A percentile compares a stretch with the other conserved stretches of the same genome.
These are phyloP conservation scores for Agrocybe praecox DNA, from an alignment of 768 basidiomycete species.

Conservation along the genomic window DNA sequence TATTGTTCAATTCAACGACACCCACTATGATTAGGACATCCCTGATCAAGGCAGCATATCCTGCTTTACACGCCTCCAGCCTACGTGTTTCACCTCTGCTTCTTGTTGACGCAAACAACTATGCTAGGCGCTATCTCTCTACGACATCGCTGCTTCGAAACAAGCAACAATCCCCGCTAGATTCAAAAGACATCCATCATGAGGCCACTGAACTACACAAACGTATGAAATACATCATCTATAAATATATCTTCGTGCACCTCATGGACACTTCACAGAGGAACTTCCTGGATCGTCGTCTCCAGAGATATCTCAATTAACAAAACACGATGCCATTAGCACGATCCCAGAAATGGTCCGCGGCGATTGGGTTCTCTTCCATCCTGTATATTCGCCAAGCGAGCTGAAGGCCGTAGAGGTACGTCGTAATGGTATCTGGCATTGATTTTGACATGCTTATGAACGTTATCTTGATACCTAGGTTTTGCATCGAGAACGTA, in stretches of 20 bases:
- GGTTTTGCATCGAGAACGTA: constrained; percentile 72
- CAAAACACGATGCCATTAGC: constrained; percentile 48
- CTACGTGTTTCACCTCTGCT: neutral
- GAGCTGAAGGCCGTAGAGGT: constrained; percentile 79
- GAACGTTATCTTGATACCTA: constrained; percentile 17
- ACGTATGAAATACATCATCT: constrained; percentile 12
- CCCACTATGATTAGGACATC: constrained; percentile 18
- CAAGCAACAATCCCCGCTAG: constrained; percentile 1
- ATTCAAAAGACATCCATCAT: constrained; percentile 17
- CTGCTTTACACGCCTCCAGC: neutral
- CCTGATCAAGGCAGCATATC: constrained; percentile 9
- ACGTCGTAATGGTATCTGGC: constrained; percentile 5
- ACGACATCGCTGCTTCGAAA: constrained; percentile 8
- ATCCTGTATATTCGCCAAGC: constrained; percentile 83
- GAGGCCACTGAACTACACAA: constrained; percentile 16
- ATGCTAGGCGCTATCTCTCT: constrained; percentile 7
- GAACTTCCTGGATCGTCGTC: constrained; percentile 16
- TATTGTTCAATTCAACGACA: neutral
- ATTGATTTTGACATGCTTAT: neutral
- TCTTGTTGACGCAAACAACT: neutral
- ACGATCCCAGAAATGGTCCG: constrained; percentile 57
- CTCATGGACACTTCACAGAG: constrained; percentile 6
- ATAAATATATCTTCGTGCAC: neutral
- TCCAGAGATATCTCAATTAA: constrained; percentile 27
- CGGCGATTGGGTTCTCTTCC: constrained; percentile 91